Conservation (phyloP, 1,284 basidiomycete species). For the Volvariella surrecta region DNA sequence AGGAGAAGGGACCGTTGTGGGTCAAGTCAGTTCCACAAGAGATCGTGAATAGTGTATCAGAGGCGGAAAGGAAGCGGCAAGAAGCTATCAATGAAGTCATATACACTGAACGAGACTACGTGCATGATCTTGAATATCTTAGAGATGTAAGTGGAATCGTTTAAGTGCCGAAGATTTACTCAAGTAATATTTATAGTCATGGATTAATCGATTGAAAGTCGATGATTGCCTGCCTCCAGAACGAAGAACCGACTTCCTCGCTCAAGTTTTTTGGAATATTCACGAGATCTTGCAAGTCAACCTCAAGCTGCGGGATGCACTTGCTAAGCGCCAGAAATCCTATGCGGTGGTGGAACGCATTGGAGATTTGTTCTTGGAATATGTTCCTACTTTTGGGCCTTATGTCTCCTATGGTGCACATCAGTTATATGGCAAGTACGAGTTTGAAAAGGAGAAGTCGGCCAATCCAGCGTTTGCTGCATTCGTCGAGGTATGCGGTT, state of each 20-base stretch:
- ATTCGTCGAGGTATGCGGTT: conserved; percentile 80
- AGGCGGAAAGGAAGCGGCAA: conserved; percentile 92
- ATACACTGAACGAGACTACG: conserved; percentile 97
- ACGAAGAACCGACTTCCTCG: conserved; percentile 81
- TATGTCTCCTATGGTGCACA: conserved; percentile 96
- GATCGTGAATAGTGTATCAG: conserved; percentile 86
- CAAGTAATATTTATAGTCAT: conserved; percentile 42
- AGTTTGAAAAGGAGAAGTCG: conserved; percentile 98
- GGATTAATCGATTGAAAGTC: conserved; percentile 83
- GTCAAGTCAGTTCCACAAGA: conserved; percentile 95
- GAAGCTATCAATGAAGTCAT: conserved; percentile 99
- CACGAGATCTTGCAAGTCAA: conserved; percentile 93
- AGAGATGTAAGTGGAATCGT: conserved; percentile 67
- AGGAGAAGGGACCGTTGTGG: conserved; percentile 94
- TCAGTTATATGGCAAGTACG: conserved; percentile 97
- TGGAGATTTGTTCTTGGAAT: conserved; percentile 87
- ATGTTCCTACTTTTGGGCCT: conserved; percentile 83
- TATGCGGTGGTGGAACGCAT: conserved; percentile 90
- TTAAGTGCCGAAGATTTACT: conserved; percentile 3
- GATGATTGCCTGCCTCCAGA: conserved; percentile 64
- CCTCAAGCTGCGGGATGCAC: conserved; percentile 81
- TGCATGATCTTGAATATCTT: conserved; percentile 96
- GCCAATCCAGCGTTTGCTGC: conserved; percentile 89
- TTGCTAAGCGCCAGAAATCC: conserved; percentile 93
- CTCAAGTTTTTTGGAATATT: conserved; percentile 98